Percentiles rank a stretch among this genome's conserved stretches.
Evolutionary conservation across 1,139 yeast genomes (phyloP).

Genomic region (Nakaseomyces sp.): DNA sequence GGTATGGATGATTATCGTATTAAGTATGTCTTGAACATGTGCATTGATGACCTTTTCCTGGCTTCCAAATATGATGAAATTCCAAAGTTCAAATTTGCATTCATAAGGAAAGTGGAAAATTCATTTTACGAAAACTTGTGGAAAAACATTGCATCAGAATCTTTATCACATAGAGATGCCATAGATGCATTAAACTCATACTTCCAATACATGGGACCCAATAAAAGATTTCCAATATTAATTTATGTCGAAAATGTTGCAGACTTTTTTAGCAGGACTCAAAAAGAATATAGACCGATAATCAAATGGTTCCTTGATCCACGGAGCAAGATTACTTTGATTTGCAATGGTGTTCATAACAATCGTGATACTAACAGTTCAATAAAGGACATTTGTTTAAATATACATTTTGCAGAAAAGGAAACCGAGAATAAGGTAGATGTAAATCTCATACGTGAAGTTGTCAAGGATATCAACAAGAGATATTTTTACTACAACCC

Average conservation of each 20-base stretch:
- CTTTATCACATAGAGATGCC: not conserved
- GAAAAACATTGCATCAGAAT: not conserved
- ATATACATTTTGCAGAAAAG: not conserved
- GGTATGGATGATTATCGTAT: not conserved
- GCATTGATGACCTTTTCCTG: not conserved
- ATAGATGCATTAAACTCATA: not conserved
- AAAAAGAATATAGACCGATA: not conserved
- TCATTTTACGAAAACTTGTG: not conserved
- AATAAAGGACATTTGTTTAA: not conserved
- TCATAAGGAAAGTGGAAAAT: not conserved
- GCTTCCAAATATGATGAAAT: not conserved
- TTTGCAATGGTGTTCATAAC: not conserved
- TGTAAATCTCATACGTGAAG: not conserved
- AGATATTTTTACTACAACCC: not conserved
- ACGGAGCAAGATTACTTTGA: not conserved
- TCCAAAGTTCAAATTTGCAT: slow-evolving; percentile 1
- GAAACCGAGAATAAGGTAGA: not conserved
- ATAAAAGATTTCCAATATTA: not conserved
- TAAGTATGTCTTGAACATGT: not conserved
- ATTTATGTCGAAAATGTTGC: not conserved
- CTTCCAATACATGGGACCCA: not conserved
- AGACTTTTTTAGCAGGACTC: not conserved
- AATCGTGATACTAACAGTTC: not conserved
- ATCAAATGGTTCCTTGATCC: slow-evolving; percentile 3
- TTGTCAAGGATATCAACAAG: not conserved